Base-by-base conservation (phyloP, 768 basidiomycete genomes). In the Gyrodon lividus region DNA sequence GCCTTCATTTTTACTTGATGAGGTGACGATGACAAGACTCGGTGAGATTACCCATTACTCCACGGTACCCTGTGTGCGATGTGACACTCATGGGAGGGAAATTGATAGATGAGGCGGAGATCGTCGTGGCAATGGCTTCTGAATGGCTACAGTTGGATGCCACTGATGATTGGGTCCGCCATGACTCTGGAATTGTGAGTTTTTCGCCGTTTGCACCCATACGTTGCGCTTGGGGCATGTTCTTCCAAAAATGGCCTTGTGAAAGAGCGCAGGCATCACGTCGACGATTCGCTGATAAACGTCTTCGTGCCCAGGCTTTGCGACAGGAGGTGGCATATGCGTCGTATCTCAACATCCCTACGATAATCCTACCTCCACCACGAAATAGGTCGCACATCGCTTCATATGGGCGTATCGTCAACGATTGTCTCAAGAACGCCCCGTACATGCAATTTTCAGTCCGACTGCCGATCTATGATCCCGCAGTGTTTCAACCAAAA, bases 81-180 rank as follows among this genome's bases (percentile, higher is more conserved):
- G 48, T 57, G 56, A 50, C 47, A 45, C 52, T 58, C 31, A 64
- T 43, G 17, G n/a, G n/a, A 43, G 19, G 26, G 37, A 55, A 54
- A 55, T 46, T 45, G 54, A 43, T 59, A 92, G 90, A 90, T 67
- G 89, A 92, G 61, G 81, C 84, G 9, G 84, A 87, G 52, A 77
- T 77, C 23, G 72, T 89, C 33, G 82, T 90, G 13, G 86, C 77
- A 5, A 80, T 97, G 67, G 77, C 89, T 7, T 93, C 94, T 2
- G 91, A 95, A 49, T 99, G 97, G 97, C 77, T 99, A 3, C 92
- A 97, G 67, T 76, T 99, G 34, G 97, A 99, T 70, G 86, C 92
- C 7, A 73, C 81, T 0, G 94, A 98, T 69, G 92, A 93, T 61
- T 92, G 95, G 78, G 86, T 98, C 48, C 83, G 97, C 40, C 92